Conservation (phyloP, 306 rosid genomes). For the Cucumis sativus region DNA sequence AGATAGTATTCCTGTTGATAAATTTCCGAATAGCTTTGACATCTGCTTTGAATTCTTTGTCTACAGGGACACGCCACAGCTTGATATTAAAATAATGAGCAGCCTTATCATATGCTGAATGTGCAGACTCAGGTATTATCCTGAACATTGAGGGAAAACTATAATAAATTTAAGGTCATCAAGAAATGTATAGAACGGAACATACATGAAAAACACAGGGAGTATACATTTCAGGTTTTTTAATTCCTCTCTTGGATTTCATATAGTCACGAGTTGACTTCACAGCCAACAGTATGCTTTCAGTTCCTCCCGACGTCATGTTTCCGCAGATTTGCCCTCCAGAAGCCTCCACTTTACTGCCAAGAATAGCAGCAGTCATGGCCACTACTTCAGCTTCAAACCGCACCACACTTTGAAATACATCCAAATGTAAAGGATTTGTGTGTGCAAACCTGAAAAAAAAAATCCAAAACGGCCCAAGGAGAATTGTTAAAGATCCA, state of each 20-base stretch:
- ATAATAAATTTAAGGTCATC: constrained; percentile 3
- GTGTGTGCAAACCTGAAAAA: constrained; percentile 90
- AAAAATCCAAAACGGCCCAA: neutral
- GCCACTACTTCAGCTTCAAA: constrained; percentile 96
- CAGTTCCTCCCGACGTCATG: constrained; percentile 99
- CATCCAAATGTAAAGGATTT: constrained; percentile 92
- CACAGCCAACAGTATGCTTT: constrained; percentile 83
- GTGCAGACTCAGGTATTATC: constrained; percentile 89
- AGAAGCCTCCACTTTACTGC: constrained; percentile 62
- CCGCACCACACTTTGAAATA: constrained; percentile 66
- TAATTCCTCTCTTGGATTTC: constrained; percentile 71
- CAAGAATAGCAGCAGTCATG: constrained; percentile 86
- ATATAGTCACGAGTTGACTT: constrained; percentile 90
- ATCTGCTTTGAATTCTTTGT: constrained; percentile 68
- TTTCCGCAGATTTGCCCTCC: constrained; percentile 91
- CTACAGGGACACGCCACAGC: constrained; percentile 79
- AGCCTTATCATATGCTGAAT: constrained; percentile 96
- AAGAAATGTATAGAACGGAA: constrained; percentile 7
- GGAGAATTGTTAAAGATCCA: neutral
- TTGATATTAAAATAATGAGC: constrained; percentile 90
- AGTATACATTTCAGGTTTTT: constrained; percentile 77
- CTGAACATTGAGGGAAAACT: constrained; percentile 29
- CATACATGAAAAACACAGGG: neutral
- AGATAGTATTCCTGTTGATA: constrained; percentile 69
- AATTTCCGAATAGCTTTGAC: constrained; percentile 44